A percentile compares a stretch with the other conserved stretches of the same genome.
These are phyloP conservation scores for Boletus sp. DNA, from an alignment of 768 basidiomycete genomes.

Conservation along the genomic window DNA sequence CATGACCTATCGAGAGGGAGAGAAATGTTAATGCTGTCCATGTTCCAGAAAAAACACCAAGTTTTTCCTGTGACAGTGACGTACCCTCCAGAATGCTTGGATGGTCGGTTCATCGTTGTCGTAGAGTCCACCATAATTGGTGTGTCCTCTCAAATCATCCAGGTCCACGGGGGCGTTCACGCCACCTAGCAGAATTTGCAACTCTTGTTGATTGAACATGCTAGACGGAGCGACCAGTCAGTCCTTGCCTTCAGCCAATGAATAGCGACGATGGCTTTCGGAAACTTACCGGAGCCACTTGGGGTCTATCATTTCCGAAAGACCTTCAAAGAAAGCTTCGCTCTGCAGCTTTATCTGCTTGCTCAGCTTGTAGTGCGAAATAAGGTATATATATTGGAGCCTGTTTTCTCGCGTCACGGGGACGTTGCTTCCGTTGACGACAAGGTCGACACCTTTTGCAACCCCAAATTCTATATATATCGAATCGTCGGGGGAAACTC, in stretches of 20 bases:
- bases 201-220: constrained; percentile 97
- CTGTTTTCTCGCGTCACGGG: constrained; percentile 87
- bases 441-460: constrained; percentile 69
- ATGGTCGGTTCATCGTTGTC: constrained; percentile 70
- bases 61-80: constrained; percentile 23
- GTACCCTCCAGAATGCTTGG: constrained; percentile 77
- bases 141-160: constrained; percentile 72
- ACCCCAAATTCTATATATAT: constrained; percentile 74
- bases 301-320: constrained; percentile 88
- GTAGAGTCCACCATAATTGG: constrained; percentile 80
- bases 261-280: not conserved
- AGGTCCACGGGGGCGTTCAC: constrained; percentile 83
- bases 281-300: constrained; percentile 72
- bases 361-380: constrained; percentile 85
- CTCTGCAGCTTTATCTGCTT: constrained; percentile 85
- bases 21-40: not conserved
- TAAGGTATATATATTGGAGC: constrained; percentile 83
- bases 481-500: not conserved
- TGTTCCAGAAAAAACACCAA: not conserved
- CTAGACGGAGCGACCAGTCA: constrained; percentile 36
- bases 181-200: constrained; percentile 88
- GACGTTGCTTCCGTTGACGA: constrained; percentile 77
- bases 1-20: constrained; percentile 53
- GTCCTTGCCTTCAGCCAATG: not conserved
- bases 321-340: constrained; percentile 85